Evolutionary conservation across 2,329 filamentous ascomycete genomes (phyloP), one percentile per base, ranked within the genome.

Genomic region (Bertia moriformis): DNA sequence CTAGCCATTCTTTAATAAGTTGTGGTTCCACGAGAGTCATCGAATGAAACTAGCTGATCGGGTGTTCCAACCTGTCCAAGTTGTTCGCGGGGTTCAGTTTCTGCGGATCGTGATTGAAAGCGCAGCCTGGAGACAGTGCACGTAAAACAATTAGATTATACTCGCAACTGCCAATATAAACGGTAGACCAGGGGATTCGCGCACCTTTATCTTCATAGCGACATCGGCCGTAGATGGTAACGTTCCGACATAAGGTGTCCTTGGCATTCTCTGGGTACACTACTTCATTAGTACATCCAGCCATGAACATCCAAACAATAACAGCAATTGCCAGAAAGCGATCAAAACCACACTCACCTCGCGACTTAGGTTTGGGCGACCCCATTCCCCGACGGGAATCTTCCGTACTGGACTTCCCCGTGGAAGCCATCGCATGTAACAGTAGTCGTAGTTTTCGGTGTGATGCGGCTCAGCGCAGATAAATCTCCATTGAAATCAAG

Each of bases 191-290:
- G 24, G 32, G 15, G 10, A 35, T 7, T 18, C 7, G 7, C 12
- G 10, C 15, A 71, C 73, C 74, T 64, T 71, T 70, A 52, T 76
- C 73, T 59, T 78, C 71, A 54, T 72, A 77, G 41, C 72, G 67
- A 52, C 74, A 79, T 51, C 72, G 71, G 35, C 74, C 74, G 51
- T 78, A 78, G 41, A 79, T 77, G 41, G 71, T 74, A 42, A 79
- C 71, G 57, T 79, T 78, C 46, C 73, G 70, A 56, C 74, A 79
- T 45, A 77, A 61, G 15, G 72, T 77, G 51, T 76, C 74, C 53
- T 76, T 78, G 39, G 71, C 32, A 35, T 35, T 35, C 15, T 35
- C 32, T 14, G 32, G 24, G n/a, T 10, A 29, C n/a, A 29, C n/a
- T 10, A 29, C n/a, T 10, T 29, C 24, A 29, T 10, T n/a, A 29